Evolutionary conservation across 2,329 filamentous ascomycete species (phyloP), one percentile per base, ranked within the genome.

Genomic region (Fusarium bulbicola): DNA sequence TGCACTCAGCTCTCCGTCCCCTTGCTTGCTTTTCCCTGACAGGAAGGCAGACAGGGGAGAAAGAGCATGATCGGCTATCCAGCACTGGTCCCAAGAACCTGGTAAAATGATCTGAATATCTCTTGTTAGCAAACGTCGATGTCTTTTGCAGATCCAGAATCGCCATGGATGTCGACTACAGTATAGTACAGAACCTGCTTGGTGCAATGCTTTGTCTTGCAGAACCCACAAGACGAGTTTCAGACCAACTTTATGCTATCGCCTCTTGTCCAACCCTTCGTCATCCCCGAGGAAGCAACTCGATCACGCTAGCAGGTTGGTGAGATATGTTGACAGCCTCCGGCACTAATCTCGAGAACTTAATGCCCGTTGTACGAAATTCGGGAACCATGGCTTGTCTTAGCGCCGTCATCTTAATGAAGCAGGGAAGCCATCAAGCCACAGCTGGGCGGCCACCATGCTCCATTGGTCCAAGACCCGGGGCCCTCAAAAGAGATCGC

Each of bases 311-410:
- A 68, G 40, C 36, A 60, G 45, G 24, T 34, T 59, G 59, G 49
- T 34, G 56, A 74, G 63, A 67, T 49, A 56, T 59, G 59, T 65
- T 74, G 67, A 72, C 63, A 74, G 67, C 65, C 65, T 43, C 67
- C 46, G 46, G 56, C 59, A 50, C 71, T 72, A 68, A 59, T 64
- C 56, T 45, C 53, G 13, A 59, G 43, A 40, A 58, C 49, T 39
- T 43, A 46, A 63, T 59, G 50, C 67, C 63, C 37, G 70, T 72
- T 74, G 66, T 59, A 74, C 67, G 28, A 57, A 63, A 68, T 52
- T 59, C 39, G 24, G n/a, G 39, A 56, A 46, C 50, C 34, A 68
- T 68, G 71, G 67, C 67, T 74, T 74, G 59, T 34, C 36, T 59
- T 74, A 69, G 71, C 59, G 56, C 52, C 30, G 21, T 66, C 59